Evolutionary conservation across 1,284 basidiomycete genomes (phyloP).

Genomic region (Sphaerobolus stellatus): DNA sequence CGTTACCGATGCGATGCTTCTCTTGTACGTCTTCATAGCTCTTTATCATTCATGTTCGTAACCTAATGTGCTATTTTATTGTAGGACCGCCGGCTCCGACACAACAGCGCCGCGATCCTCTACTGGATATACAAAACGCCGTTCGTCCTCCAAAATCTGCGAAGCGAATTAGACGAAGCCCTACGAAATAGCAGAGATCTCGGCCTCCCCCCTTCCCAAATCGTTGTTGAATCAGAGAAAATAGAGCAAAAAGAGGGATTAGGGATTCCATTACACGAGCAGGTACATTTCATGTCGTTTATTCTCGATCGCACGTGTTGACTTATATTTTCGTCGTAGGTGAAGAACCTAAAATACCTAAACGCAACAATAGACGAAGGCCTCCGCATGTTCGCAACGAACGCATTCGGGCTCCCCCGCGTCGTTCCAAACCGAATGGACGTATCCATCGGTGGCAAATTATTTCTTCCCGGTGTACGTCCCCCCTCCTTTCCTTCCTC

Average conservation of each 20-base stretch:
- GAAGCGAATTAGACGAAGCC: slow-evolving; percentile 3
- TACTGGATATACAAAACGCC: slow-evolving; percentile 26
- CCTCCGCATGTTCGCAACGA: slow-evolving; percentile 13
- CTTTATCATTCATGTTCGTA: too few species aligned
- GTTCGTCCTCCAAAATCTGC: slow-evolving; percentile 24
- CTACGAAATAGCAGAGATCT: not conserved
- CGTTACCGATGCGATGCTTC: slow-evolving; percentile 29
- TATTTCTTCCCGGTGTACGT: slow-evolving; percentile 29
- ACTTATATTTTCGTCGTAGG: not conserved
- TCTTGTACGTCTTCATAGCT: slow-evolving; percentile 26
- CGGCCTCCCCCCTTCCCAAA: not conserved
- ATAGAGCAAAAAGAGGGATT: not conserved
- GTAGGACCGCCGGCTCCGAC: slow-evolving; percentile 38
- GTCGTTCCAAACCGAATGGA: slow-evolving; percentile 14
- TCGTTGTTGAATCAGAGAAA: not conserved
- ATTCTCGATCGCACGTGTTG: not conserved
- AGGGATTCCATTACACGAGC: not conserved
- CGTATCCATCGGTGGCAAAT: slow-evolving; percentile 22
- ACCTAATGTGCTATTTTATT: not conserved
- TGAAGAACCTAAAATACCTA: slow-evolving; percentile 13
- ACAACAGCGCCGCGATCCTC: slow-evolving; percentile 32
- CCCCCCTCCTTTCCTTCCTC: too few species aligned
- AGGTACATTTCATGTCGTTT: not conserved
- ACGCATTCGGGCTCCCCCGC: slow-evolving; percentile 13
- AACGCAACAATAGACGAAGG: slow-evolving; percentile 14